These are phyloP conservation scores for Breynia disticha DNA, from an alignment of 441 rosid genomes.

Conservation along the genomic window DNA sequence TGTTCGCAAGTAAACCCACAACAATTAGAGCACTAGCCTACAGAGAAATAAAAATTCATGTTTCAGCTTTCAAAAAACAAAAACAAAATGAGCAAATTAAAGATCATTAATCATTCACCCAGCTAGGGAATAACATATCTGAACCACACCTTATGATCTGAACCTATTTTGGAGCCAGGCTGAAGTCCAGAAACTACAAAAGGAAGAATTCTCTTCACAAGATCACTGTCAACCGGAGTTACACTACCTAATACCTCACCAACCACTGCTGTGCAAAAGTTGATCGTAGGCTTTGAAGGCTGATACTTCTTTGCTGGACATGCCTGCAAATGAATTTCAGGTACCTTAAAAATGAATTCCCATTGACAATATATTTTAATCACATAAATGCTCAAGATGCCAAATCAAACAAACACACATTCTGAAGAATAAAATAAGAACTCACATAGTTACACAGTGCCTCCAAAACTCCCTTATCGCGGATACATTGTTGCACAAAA, in stretches of 20 bases:
- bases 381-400: neutral
- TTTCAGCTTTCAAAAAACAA: constrained; percentile 7
- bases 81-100: neutral
- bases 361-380: too few relatives aligned
- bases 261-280: constrained; percentile 82
- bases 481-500: constrained; percentile 81
- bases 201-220: constrained; percentile 72
- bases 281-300: constrained; percentile 53
- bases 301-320: constrained; percentile 63
- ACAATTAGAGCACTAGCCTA: constrained; percentile 96
- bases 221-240: constrained; percentile 45
- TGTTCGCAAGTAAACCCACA: constrained; percentile 65
- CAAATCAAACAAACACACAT: constrained; percentile 5
- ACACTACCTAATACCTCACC: constrained; percentile 68
- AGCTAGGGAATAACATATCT: neutral
- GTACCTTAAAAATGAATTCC: too few relatives aligned
- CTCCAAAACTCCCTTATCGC: constrained; percentile 83
- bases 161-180: constrained; percentile 40
- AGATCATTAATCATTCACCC: neutral
- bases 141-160: constrained; percentile 73
- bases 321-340: constrained; percentile 37
- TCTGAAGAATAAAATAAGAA: constrained; percentile 5
- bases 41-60: constrained; percentile 7
- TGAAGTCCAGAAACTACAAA: constrained; percentile 78
- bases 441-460: constrained; percentile 81